These are phyloP conservation scores for Pichia kluyveri DNA, from an alignment of 805 yeast genomes.

Conservation along the genomic window DNA sequence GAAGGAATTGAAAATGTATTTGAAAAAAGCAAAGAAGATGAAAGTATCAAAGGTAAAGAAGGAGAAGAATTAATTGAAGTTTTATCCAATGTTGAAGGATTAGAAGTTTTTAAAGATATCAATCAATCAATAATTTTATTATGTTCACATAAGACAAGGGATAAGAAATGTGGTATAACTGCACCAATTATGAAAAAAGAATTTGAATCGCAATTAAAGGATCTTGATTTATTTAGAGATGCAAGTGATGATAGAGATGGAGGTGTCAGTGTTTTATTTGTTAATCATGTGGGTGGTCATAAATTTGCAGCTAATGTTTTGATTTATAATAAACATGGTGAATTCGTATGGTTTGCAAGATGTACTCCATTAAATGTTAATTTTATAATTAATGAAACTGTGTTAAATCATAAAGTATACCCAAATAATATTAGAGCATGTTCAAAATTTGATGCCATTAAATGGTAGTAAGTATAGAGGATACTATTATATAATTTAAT, in stretches of 20 bases:
- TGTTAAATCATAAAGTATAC: slow-evolving; percentile 61
- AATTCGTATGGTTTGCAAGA: slow-evolving; percentile 82
- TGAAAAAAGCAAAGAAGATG: slow-evolving; percentile 15
- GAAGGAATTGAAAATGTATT: slow-evolving; percentile 35
- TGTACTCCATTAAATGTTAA: slow-evolving; percentile 69
- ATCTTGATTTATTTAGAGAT: slow-evolving; percentile 67
- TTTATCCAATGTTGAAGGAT: slow-evolving; percentile 21
- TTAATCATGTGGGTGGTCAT: slow-evolving; percentile 94
- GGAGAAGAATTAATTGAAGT: slow-evolving; percentile 2
- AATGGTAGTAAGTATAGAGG: slow-evolving; percentile 32
- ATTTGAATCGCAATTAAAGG: slow-evolving; percentile 64
- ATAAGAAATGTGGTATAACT: slow-evolving; percentile 86
- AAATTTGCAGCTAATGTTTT: slow-evolving; percentile 87
- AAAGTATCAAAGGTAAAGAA: slow-evolving; percentile 14
- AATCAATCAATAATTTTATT: slow-evolving; percentile 50
- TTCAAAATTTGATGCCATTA: slow-evolving; percentile 43
- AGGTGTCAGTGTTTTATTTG: slow-evolving; percentile 63
- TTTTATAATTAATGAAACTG: slow-evolving; percentile 68
- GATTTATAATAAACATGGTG: slow-evolving; percentile 63
- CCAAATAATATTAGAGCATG: slow-evolving; percentile 56
- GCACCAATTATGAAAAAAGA: slow-evolving; percentile 85
- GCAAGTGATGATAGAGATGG: slow-evolving; percentile 61
- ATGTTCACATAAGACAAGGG: slow-evolving; percentile 88
- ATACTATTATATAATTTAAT: no score
- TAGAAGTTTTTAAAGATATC: slow-evolving; percentile 29